Conservation (phyloP, 1,139 yeast species). For the Candida sp. region DNA sequence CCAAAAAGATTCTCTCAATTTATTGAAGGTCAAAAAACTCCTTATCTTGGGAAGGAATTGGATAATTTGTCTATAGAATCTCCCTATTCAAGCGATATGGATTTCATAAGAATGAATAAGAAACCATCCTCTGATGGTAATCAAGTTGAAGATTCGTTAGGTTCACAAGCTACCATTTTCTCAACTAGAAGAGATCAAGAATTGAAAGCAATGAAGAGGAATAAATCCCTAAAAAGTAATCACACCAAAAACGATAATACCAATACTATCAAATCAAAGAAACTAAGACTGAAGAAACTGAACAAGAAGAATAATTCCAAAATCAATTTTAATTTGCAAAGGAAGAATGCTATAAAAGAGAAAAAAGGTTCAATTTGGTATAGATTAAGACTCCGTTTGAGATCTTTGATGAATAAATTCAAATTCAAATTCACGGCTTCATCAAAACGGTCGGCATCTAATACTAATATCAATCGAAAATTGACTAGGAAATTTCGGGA, state of each 20-base stretch:
- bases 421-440: conserved; percentile 26
- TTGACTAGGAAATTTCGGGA: conserved; percentile 16
- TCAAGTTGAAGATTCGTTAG: conserved; percentile 26
- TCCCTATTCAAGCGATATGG: conserved; percentile 15
- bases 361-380: conserved; percentile 31
- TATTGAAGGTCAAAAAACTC: conserved; percentile 35
- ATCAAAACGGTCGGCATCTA: conserved; percentile 20
- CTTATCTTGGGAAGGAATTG: conserved; percentile 19
- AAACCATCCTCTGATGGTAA: conserved; percentile 3
- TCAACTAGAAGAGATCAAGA: conserved; percentile 26
- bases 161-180: conserved; percentile 45
- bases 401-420: conserved; percentile 20
- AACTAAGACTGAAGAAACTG: conserved; percentile 3
- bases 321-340: conserved; percentile 17
- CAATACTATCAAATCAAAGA: neutral
- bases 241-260: neutral
- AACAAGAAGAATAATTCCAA: too few relatives aligned
- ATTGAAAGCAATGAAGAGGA: neutral
- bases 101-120: neutral
- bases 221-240: neutral
- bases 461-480: conserved; percentile 9
- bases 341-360: conserved; percentile 33
- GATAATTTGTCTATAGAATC: conserved; percentile 25
- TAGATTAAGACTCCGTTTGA: conserved; percentile 25
- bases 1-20: conserved; percentile 43